Evolutionary conservation across 1,284 basidiomycete species (phyloP), one percentile per base, ranked within the genome.

Genomic region (Moesziomyces parantarcticus): DNA sequence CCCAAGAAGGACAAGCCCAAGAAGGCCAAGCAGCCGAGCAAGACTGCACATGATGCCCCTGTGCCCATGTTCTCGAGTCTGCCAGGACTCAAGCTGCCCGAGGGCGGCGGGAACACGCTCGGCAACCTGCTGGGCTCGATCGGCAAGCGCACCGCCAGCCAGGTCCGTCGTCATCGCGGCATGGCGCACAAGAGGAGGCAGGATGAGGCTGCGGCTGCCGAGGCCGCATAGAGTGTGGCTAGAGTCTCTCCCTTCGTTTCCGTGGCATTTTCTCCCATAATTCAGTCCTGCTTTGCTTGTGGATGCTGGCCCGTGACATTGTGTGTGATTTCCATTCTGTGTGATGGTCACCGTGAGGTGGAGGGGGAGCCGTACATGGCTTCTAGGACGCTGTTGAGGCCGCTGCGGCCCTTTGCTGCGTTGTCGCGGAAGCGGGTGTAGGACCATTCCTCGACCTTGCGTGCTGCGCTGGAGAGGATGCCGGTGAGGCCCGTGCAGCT

Each of bases 361-460:
- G 63, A 39, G 1, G 44, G 6, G 10, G 44, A 23, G 7, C 50
- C 43, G 26, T 68, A 77, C 60, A 75, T 36, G 10, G 56, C 40
- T 16, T 72, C 20, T n/a, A 78, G 62, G 1, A 78, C 78, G 34
- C 56, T 60, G 49, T 59, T 45, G 29, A 80, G 40, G 9, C 78
- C 78, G 6, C 26, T 34, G 26, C 68, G 63, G 4, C 78, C 78
- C 34, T 78, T 75, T 1, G 43, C 75, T 0, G 78, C 78, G 47
- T 80, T 80, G 46, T 74, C 66, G n/a, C 66, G 50, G 41, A 73
- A 80, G 8, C 78, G 32, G 1, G 26, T 55, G 41, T 60, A 58
- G 43, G 60, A 66, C 67, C 74, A 74, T n/a, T 77, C 75, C 23
- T 80, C 78, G n/a, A 80, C 63, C 44, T 77, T 78, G 8, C 72